Conservation (phyloP, 2,329 filamentous ascomycete genomes). For the Ambrosiella beaveri region DNA sequence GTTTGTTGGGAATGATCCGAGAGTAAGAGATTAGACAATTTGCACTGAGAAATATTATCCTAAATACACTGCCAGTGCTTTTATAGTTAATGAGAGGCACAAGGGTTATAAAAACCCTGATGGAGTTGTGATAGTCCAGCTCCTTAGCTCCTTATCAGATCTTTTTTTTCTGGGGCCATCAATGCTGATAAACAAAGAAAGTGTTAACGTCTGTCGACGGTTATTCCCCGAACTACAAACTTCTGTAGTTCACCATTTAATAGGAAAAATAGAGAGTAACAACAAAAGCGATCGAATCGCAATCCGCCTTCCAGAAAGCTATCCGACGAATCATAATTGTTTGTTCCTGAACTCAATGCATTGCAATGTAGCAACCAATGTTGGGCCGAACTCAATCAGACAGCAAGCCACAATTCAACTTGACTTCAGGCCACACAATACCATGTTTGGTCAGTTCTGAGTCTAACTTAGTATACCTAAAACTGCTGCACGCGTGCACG, state of each 20-base stretch:
- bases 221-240: background rate
- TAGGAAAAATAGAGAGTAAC: background rate
- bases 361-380: background rate
- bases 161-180: background rate
- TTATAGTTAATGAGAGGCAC: background rate
- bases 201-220: background rate
- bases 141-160: constrained; percentile 4
- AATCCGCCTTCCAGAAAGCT: background rate
- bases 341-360: background rate
- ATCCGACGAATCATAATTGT: background rate
- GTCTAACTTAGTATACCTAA: background rate
- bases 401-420: background rate
- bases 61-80: background rate
- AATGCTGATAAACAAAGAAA: background rate
- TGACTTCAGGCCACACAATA: background rate
- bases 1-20: background rate
- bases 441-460: background rate
- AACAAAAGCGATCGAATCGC: background rate
- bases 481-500: background rate
- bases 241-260: background rate
- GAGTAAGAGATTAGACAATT: background rate
- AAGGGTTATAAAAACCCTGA: background rate
- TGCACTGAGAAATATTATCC: background rate
- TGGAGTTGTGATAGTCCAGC: background rate
- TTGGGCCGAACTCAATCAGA: background rate